Evolutionary conservation across 2,329 filamentous ascomycete genomes (phyloP), one percentile per base, ranked within the genome.

Genomic region (Beauveria sp.): DNA sequence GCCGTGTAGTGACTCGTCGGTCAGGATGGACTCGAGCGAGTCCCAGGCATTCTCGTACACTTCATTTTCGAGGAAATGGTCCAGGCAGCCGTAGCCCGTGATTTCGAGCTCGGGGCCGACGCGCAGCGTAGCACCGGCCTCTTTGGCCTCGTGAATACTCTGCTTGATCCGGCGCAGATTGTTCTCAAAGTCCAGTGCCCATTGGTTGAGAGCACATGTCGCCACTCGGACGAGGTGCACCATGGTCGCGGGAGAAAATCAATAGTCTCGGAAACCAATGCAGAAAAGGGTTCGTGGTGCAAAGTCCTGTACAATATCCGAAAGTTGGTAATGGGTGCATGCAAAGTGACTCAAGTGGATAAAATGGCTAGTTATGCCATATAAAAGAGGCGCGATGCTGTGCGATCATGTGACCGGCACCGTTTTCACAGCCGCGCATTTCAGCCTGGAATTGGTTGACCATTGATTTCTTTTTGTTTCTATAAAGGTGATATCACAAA

Each of bases 101-200:
- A 75, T 72, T 65, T 77, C 73, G 12, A 75, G 70, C 70, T 78
- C 84, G 2, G 80, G 84, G 3, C 84, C 83, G 2, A 82, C 79
- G 57, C 86, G 79, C n/a, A 89, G 72, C 10, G 78, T 81, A n/a
- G 86, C 86, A 28, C 85, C 83, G 3, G 78, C 77, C 52, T 74
- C 75, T 71, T 89, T 89, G 20, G 87, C 85, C 28, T 74, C 66
- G 42, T 73, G 76, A 66, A 89, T 86, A 60, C 82, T 85, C 70
- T 87, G 78, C 20, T 86, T 79, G 65, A 90, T 89, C 20, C 87
- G 78, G 54, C 80, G 77, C 2, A 78, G 72, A 68, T 90, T 90
- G 43, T 86, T 86, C 64, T 82, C 77, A 66, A 83, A 88, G 68
- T 88, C 86, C 8, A 88, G 82, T 70, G 9, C 74, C 69, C 47